Evolutionary conservation across 306 rosid species (phyloP).

Genomic region (Oxytropis ochrocephala): DNA sequence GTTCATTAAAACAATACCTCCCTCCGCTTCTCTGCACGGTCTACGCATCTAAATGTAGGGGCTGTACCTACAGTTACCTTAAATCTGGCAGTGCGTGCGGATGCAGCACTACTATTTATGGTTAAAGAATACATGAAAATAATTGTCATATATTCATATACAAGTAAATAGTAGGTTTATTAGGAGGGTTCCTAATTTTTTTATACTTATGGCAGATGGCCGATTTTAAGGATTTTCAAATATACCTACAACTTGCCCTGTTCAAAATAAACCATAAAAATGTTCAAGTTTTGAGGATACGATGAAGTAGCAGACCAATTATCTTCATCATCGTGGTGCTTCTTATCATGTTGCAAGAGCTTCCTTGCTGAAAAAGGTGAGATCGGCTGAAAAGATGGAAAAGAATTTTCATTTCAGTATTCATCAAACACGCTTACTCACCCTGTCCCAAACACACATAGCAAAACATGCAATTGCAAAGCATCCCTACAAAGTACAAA

Average conservation of each 20-base stretch:
- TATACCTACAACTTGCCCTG: conserved; percentile 8
- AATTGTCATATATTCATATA: background rate
- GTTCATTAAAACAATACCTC: conserved; percentile 56
- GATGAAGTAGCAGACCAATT: conserved; percentile 73
- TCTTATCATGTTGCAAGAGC: conserved; percentile 45
- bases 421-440: conserved; percentile 1
- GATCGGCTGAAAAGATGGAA: conserved; percentile 43
- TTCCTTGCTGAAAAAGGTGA: conserved; percentile 60
- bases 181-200: background rate
- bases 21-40: conserved; percentile 83
- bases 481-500: conserved; percentile 6
- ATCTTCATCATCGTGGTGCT: conserved; percentile 79
- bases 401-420: conserved; percentile 13
- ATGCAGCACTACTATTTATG: conserved; percentile 47
- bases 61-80: conserved; percentile 88
- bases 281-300: conserved; percentile 60
- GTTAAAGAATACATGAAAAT: conserved; percentile 41
- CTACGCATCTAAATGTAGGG: conserved; percentile 52
- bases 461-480: conserved; percentile 1
- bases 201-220: background rate
- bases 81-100: conserved; percentile 53
- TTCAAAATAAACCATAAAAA: conserved; percentile 21
- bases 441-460: background rate
- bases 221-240: background rate
- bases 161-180: conserved; percentile 3